Evolutionary conservation across 2,329 filamentous ascomycete genomes (phyloP), one percentile per base, ranked within the genome.

Genomic region (Cordyceps pruinosa): DNA sequence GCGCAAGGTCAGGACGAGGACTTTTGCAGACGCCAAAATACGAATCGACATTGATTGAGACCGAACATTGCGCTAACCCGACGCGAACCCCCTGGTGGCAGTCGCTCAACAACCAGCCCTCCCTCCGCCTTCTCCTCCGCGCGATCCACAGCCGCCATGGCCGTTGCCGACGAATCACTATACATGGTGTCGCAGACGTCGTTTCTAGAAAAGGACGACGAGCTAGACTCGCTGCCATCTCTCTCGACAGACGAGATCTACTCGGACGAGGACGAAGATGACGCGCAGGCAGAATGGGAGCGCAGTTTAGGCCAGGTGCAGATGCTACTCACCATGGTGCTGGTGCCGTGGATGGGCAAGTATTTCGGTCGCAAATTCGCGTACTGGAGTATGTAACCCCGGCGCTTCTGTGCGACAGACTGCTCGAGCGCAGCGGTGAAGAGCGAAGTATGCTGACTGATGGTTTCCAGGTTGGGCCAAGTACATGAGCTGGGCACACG

Each of bases 211-310:
- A 79, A 84, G 58, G 74, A 78, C 56, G 80, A 83, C 62, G 83
- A 86, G 6, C 66, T 86, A 64, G 83, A 85, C 68, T 86, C 84
- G 55, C 77, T 88, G 23, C 83, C 85, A 23, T 87, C 85, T 56
- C 75, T 79, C 48, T 80, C 80, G 19, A 82, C 77, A 61, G 80
- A 79, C 51, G 84, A 86, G 35, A 65, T 75, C 51, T 77, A 77
- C 63, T 77, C 76, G 32, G 83, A 87, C 50, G 77, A n/a, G n/a
- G n/a, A 79, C 59, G 78, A 87, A 59, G 90, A 88, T 39, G 93
- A 97, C 69, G 94, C 94, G 10, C 93, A 99, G 72, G 83, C 83
- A 60, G 93, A 99, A 74, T 99, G 94, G 94, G 88, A 93, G 66
- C 89, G 92, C 66, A 96, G 89, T 66, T 76, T 99, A 61, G 90